Evolutionary conservation across 768 basidiomycete species (phyloP).

Genomic region (Amanita subjunquillea): DNA sequence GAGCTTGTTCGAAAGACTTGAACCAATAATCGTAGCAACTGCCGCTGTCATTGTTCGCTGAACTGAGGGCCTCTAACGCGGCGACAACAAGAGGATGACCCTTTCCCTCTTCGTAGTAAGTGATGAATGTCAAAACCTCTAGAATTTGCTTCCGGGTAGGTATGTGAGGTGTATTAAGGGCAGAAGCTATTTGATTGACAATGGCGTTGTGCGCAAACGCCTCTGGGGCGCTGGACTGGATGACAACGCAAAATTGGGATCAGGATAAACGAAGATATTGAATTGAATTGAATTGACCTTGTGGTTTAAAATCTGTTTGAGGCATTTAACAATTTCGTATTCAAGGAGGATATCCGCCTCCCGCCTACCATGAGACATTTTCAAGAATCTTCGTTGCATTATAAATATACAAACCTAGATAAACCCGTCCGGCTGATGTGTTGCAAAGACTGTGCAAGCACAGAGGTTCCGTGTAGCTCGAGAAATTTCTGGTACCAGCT

Average conservation of each 20-base stretch:
- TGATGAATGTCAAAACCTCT: conserved; percentile 70
- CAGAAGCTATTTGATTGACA: conserved; percentile 71
- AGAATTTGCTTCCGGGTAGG: conserved; percentile 67
- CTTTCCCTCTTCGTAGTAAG: conserved; percentile 53
- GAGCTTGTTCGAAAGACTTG: conserved; percentile 60
- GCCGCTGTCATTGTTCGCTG: conserved; percentile 47
- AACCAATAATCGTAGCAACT: conserved; percentile 86
- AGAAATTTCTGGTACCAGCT: conserved; percentile 82
- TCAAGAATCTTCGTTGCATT: conserved; percentile 4
- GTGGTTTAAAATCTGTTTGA: conserved; percentile 70
- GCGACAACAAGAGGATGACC: conserved; percentile 59
- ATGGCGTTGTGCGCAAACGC: conserved; percentile 64
- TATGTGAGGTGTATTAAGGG: conserved; percentile 74
- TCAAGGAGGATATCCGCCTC: conserved; percentile 66
- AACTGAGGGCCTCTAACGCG: conserved; percentile 67
- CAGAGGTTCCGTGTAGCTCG: conserved; percentile 69
- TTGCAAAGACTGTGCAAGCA: conserved; percentile 68
- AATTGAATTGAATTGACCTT: conserved; percentile 1
- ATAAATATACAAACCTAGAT: conserved; percentile 36
- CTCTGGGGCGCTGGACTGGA: conserved; percentile 57
- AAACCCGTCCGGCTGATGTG: conserved; percentile 64
- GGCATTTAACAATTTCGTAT: conserved; percentile 81
- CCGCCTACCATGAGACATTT: conserved; percentile 25
- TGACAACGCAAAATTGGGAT: conserved; percentile 7
- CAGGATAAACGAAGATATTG: conserved; percentile 1